Evolutionary conservation across 116 monocot species (phyloP).

Genomic region (Cymodocea nodosa): DNA sequence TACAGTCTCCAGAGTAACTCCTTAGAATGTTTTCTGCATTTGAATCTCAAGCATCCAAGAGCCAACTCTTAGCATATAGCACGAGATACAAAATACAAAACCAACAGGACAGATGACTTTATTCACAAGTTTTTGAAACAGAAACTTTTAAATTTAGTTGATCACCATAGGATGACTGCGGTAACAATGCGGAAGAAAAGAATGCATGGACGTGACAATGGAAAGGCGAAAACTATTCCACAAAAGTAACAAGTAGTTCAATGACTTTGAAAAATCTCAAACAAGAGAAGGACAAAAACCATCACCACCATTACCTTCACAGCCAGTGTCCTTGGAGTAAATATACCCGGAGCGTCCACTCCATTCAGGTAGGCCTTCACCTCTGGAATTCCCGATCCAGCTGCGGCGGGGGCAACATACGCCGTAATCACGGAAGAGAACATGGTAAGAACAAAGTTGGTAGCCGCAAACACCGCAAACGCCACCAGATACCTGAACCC

Average conservation of each 20-base stretch:
- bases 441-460: slow-evolving; percentile 57
- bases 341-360: slow-evolving; percentile 75
- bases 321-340: slow-evolving; percentile 50
- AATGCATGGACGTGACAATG: background rate
- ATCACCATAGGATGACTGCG: background rate
- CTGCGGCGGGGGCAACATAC: slow-evolving; percentile 59
- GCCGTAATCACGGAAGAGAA: slow-evolving; percentile 60
- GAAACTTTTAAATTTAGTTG: background rate
- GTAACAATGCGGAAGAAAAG: background rate
- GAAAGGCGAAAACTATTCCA: too few species aligned
- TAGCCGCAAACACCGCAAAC: slow-evolving; percentile 48
- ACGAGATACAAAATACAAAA: too few species aligned
- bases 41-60: background rate
- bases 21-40: background rate
- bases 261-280: too few species aligned
- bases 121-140: too few species aligned
- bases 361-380: slow-evolving; percentile 96
- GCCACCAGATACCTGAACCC: slow-evolving; percentile 49
- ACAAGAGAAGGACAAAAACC: too few species aligned
- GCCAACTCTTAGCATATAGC: background rate
- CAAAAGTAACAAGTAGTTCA: too few species aligned
- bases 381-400: slow-evolving; percentile 91
- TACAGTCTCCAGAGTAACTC: background rate
- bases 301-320: slow-evolving; percentile 49
- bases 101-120: too few species aligned